phyloP scores from a whole-genome alignment of 495 filamentous ascomycete genomes.

The Cladorrhinum samala region DNA sequence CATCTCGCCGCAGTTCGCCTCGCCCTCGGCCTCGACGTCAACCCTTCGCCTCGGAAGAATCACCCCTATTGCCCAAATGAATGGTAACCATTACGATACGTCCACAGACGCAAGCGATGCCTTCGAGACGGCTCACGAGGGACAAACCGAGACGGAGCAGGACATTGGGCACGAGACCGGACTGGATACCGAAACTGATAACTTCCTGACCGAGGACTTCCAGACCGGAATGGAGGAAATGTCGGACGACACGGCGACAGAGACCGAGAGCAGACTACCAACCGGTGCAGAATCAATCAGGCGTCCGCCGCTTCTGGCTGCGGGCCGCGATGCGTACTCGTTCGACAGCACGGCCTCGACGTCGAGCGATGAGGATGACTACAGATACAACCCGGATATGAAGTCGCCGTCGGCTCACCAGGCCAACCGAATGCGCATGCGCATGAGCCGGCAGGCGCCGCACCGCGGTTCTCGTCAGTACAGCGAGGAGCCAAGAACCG shows the following conservation, averaged over 20 bases:
- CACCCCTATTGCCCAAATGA: constrained; percentile 22
- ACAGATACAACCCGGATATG: constrained; percentile 31
- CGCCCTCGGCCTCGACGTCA: constrained; percentile 7
- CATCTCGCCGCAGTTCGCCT: constrained; percentile 11
- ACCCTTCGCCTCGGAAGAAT: constrained; percentile 18
- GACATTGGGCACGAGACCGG: constrained; percentile 53
- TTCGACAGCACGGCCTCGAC: constrained; percentile 87
- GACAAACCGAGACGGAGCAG: constrained; percentile 53
- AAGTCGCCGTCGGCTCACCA: constrained; percentile 56
- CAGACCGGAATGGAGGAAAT: constrained; percentile 83
- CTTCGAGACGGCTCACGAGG: constrained; percentile 82
- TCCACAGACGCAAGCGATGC: constrained; percentile 79
- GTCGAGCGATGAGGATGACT: constrained; percentile 71
- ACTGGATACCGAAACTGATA: constrained; percentile 74
- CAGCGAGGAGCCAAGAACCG: constrained; percentile 53
- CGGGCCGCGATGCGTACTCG: constrained; percentile 51
- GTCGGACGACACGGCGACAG: constrained; percentile 63
- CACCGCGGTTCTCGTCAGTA: constrained; percentile 55
- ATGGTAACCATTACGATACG: constrained; percentile 70
- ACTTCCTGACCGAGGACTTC: constrained; percentile 68
- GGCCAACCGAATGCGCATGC: constrained; percentile 63
- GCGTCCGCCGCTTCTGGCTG: constrained; percentile 27
- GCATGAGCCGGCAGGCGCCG: constrained; percentile 55
- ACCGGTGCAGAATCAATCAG: constrained; percentile 38
- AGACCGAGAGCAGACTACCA: constrained; percentile 69